Evolutionary conservation across 192 early-diverging fungal genomes (phyloP).

Genomic region (Coemansia biformis): DNA sequence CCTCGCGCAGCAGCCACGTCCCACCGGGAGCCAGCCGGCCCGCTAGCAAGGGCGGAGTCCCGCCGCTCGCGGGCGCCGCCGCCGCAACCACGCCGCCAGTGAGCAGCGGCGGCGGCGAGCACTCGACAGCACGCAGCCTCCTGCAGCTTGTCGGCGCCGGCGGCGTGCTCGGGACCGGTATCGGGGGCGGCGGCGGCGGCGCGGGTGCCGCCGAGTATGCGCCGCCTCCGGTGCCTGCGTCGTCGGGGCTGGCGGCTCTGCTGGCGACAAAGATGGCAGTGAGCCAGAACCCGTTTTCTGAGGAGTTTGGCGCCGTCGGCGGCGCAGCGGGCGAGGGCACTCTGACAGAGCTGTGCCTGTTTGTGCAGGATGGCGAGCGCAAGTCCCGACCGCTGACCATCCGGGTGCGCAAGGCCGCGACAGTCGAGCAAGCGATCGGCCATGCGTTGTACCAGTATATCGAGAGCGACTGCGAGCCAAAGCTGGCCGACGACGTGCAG

Average conservation of each 20-base stretch:
- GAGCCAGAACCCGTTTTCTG: constrained; percentile 64
- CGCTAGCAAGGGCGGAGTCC: constrained; percentile 5
- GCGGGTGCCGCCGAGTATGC: too few species aligned
- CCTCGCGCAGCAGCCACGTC: constrained; percentile 11
- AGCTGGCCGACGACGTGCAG: constrained; percentile 55
- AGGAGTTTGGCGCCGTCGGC: constrained; percentile 59
- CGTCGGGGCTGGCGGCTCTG: constrained; percentile 59
- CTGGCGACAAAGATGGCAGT: constrained; percentile 57
- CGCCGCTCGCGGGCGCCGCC: background rate
- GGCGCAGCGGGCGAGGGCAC: constrained; percentile 58
- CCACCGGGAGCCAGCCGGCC: constrained; percentile 2
- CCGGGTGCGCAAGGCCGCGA: constrained; percentile 69
- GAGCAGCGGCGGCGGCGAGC: background rate
- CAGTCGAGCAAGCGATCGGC: constrained; percentile 92
- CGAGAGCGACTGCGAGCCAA: constrained; percentile 61
- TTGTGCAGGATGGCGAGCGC: constrained; percentile 53
- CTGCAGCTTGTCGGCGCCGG: too few species aligned
- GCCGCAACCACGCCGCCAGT: background rate
- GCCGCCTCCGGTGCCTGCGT: constrained; percentile 18
- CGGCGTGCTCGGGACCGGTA: too few species aligned
- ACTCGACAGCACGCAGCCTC: too few species aligned
- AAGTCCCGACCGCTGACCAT: constrained; percentile 55
- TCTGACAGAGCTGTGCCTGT: constrained; percentile 59
- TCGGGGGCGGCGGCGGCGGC: too few species aligned
- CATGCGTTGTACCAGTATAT: constrained; percentile 85